Conservation (phyloP, 495 filamentous ascomycete species). For the Hyaloscypha finlandica region DNA sequence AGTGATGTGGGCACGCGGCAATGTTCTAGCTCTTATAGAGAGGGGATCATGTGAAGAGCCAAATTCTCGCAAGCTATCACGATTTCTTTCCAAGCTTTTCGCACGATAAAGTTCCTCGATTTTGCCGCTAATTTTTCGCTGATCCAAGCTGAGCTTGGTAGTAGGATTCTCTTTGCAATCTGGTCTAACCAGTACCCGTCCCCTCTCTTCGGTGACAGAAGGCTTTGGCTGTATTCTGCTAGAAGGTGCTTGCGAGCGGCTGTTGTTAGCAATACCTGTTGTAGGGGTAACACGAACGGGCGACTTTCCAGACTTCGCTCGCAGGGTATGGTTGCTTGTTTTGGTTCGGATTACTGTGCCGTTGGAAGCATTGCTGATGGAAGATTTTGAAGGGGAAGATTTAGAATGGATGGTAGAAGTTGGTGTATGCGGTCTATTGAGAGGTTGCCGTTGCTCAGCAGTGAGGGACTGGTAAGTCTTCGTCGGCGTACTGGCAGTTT, state of each 20-base stretch:
- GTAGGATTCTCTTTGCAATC: not conserved
- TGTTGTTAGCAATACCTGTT: not conserved
- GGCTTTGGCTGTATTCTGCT: not conserved
- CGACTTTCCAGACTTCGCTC: not conserved
- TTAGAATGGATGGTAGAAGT: not conserved
- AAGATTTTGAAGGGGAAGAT: not conserved
- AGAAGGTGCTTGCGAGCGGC: not conserved
- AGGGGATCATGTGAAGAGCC: not conserved
- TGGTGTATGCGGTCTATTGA: not conserved
- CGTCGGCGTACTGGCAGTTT: not conserved
- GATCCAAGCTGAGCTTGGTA: not conserved
- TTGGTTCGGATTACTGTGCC: not conserved
- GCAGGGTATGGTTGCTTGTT: not conserved
- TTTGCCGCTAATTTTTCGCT: slow-evolving; percentile 16
- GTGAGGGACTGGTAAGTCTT: not conserved
- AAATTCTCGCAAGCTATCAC: not conserved
- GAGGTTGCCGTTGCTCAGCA: not conserved
- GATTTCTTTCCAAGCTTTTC: slow-evolving; percentile 17
- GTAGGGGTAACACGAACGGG: not conserved
- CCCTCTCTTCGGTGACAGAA: not conserved
- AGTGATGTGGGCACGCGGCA: not conserved
- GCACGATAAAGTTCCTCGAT: slow-evolving; percentile 18
- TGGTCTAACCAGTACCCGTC: not conserved
- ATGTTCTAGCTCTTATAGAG: not conserved
- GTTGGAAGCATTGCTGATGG: not conserved